Evolutionary conservation across 176 grass and related monocot species (phyloP).

Genomic region (Carex scoparia): DNA sequence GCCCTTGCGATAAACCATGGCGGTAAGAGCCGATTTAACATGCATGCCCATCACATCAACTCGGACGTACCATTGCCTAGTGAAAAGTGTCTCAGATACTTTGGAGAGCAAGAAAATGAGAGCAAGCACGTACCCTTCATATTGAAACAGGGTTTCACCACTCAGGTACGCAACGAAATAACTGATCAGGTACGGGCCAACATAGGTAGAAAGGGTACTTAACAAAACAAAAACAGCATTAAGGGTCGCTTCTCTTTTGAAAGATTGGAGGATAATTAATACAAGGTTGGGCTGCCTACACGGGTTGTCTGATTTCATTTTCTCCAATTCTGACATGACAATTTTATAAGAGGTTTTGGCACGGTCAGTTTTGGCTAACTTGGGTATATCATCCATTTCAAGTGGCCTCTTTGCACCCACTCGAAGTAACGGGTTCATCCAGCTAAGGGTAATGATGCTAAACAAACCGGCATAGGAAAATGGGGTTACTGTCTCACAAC

Average conservation of each 20-base stretch:
- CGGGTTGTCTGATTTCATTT: constrained; percentile 40
- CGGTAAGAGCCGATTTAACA: constrained; percentile 81
- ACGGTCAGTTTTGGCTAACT: constrained; percentile 67
- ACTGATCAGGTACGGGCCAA: constrained; percentile 81
- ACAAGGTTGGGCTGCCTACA: constrained; percentile 45
- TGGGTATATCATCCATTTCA: constrained; percentile 74
- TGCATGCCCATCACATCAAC: constrained; percentile 99
- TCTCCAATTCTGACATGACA: constrained; percentile 64
- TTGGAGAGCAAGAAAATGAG: constrained; percentile 75
- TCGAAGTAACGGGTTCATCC: constrained; percentile 60
- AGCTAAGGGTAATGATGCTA: constrained; percentile 63
- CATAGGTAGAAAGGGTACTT: constrained; percentile 81
- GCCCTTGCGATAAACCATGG: constrained; percentile 94
- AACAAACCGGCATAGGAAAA: constrained; percentile 63
- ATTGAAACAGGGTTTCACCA: constrained; percentile 69
- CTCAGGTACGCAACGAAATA: constrained; percentile 98
- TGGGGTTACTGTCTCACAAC: constrained; percentile 62
- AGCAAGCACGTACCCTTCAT: constrained; percentile 91
- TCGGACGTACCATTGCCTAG: constrained; percentile 89
- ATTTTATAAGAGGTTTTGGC: constrained; percentile 76
- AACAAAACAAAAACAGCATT: constrained; percentile 68
- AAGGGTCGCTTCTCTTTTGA: constrained; percentile 62
- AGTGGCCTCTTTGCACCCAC: constrained; percentile 66
- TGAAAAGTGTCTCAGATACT: constrained; percentile 66
- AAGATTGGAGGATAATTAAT: constrained; percentile 65